A percentile compares a stretch with the other conserved stretches of the same genome.
Evolutionary conservation across 179 eudicot species (phyloP).

Genomic region (Beta corolliflora): DNA sequence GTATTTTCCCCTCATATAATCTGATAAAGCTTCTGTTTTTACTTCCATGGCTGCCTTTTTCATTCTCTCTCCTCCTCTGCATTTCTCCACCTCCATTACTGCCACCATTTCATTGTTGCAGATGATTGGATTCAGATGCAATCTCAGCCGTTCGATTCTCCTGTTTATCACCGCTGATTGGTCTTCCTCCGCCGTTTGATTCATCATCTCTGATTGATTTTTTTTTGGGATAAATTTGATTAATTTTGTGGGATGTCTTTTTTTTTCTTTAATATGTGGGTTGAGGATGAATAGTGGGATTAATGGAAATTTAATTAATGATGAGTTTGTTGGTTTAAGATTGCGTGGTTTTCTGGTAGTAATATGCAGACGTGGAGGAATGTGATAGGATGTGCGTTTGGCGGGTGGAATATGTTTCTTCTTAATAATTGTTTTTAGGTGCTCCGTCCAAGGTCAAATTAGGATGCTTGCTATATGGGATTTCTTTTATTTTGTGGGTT

Average conservation of each 20-base stretch:
- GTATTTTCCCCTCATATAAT: constrained; percentile 75
- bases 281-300: neutral
- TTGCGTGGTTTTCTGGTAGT: constrained; percentile 1
- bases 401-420: neutral
- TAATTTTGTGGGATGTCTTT: neutral
- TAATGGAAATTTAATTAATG: neutral
- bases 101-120: neutral
- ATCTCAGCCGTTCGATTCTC: constrained; percentile 54
- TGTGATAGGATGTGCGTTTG: neutral
- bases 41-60: constrained; percentile 40
- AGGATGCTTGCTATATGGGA: neutral
- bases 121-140: constrained; percentile 46
- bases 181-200: constrained; percentile 31
- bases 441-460: neutral
- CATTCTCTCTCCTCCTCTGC: constrained; percentile 33
- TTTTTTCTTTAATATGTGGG: neutral
- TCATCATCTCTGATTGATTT: neutral
- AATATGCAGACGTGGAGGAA: neutral
- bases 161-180: constrained; percentile 31
- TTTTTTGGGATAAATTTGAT: neutral
- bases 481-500: no score
- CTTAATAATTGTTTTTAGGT: neutral
- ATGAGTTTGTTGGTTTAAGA: neutral
- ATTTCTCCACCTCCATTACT: constrained; percentile 25
- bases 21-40: constrained; percentile 40